Evolutionary conservation across 2,329 filamentous ascomycete species (phyloP), one percentile per base, ranked within the genome.

Genomic region (Colletotrichum simmondsii): DNA sequence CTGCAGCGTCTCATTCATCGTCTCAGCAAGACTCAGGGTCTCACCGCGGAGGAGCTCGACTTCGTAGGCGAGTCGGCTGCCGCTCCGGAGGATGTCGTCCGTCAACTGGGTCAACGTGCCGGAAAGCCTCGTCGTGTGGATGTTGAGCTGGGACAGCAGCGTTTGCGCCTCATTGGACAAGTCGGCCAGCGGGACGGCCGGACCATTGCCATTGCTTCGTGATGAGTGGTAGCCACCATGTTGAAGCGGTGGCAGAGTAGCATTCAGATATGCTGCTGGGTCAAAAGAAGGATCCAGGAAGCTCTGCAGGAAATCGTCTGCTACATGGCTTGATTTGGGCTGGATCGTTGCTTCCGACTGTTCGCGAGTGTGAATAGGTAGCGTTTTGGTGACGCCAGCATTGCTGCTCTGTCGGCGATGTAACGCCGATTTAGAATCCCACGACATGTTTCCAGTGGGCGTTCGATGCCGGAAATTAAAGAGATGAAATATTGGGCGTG

Each of bases 21-120:
- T 89, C 79, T 98, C 95, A 1, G 92, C 91, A 46, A 98, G 85
- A n/a, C 93, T 89, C 59, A 95, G 84, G 2, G 95, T 93, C 83
- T 98, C 95, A 75, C 95, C 95, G n/a, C 95, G 91, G 61, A 98
- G 83, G 22, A 98, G 89, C 82, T 98, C 96, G 24, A 98, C 96
- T 83, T 98, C 94, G 79, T 99, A 99, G 24, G 95, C 95, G 70
- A 99, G 85, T 4, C 96, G 90, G 75, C 94, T 95, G 30, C 95
- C 94, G 78, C 94, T 95, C 70, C 97, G 91, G 74, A 99, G 84
- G 75, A 99, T 98, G 77, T 98, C 97, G 81, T 99, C 96, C 12
- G 97, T 98, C 72, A 98, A 87, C 78, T 96, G 92, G 37, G 95
- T 98, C 71, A 99, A 88, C 58, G 92, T 94, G 66, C 89, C 91